phyloP scores from a whole-genome alignment of 176 grass and related monocot species.

The Hsuehochloa calcarea region DNA sequence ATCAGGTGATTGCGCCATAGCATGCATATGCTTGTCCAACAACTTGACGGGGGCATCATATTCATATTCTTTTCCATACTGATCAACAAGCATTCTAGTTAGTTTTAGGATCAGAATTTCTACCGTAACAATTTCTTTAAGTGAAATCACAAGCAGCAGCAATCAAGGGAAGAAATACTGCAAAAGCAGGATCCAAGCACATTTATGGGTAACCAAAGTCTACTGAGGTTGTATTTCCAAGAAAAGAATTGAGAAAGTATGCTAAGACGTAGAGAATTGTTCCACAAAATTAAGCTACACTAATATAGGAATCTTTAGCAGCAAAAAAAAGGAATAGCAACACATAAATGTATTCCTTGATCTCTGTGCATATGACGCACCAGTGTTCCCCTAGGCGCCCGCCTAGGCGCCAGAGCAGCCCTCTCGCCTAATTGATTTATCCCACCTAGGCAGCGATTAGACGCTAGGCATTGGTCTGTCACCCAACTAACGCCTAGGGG shows the following conservation, averaged over 20 bases:
- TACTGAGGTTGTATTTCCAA: not conserved
- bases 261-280: not conserved
- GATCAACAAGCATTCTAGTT: conserved; percentile 39
- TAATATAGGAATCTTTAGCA: not conserved
- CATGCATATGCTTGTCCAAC: conserved; percentile 95
- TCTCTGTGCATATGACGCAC: not conserved
- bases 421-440: too few species aligned
- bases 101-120: conserved; percentile 7
- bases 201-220: not conserved
- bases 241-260: not conserved
- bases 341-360: not conserved
- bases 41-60: conserved; percentile 96
- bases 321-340: not conserved
- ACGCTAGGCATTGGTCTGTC: too few species aligned
- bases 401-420: too few species aligned
- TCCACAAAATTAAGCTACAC: not conserved
- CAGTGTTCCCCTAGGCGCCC: too few species aligned
- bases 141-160: not conserved
- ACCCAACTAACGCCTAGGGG: too few species aligned
- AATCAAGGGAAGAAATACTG: not conserved
- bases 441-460: too few species aligned
- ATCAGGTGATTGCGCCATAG: conserved; percentile 80
- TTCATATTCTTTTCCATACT: conserved; percentile 99
- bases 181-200: not conserved
- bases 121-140: not conserved